A percentile compares a stretch with the other conserved stretches of the same genome.
phyloP scores from a whole-genome alignment of 1,284 basidiomycete genomes.

The Austroboletus olivaceoglutinosus region DNA sequence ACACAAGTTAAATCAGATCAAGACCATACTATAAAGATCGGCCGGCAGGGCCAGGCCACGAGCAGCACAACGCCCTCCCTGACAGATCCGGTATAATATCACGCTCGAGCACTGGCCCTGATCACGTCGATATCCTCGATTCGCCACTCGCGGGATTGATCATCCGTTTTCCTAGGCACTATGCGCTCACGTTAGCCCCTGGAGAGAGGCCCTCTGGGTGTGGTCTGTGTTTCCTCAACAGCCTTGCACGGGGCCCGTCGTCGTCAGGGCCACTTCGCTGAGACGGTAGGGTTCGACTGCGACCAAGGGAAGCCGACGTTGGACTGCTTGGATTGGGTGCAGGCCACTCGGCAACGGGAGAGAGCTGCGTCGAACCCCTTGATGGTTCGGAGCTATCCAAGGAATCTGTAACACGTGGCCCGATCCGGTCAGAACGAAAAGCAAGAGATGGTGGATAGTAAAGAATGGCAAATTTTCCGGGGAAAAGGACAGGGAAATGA shows the following conservation, averaged over 20 bases:
- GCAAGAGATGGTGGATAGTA: conserved; percentile 4
- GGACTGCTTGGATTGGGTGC: conserved; percentile 25
- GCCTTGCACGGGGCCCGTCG: conserved; percentile 39
- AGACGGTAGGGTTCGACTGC: conserved; percentile 63
- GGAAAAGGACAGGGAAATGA: conserved; percentile 9
- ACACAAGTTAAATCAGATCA: neutral
- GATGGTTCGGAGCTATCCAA: conserved; percentile 12
- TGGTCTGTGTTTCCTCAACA: conserved; percentile 50
- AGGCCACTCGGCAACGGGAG: conserved; percentile 45
- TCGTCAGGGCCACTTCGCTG: conserved; percentile 34
- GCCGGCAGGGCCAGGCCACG: conserved; percentile 10
- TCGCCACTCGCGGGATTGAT: conserved; percentile 2
- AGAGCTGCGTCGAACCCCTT: conserved; percentile 33
- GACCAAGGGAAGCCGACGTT: conserved; percentile 33
- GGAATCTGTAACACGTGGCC: conserved; percentile 19
- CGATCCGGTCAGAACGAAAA: conserved; percentile 8
- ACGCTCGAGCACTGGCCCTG: conserved; percentile 1
- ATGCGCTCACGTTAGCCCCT: conserved; percentile 27
- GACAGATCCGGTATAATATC: conserved; percentile 19
- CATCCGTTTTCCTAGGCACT: neutral
- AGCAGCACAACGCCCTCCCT: conserved; percentile 6
- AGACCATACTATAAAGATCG: conserved; percentile 8
- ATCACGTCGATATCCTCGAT: conserved; percentile 1
- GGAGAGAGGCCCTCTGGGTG: conserved; percentile 28
- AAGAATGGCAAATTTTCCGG: neutral